Evolutionary conservation across 257 asterid genomes (phyloP).

Genomic region (Catharanthus roseus): DNA sequence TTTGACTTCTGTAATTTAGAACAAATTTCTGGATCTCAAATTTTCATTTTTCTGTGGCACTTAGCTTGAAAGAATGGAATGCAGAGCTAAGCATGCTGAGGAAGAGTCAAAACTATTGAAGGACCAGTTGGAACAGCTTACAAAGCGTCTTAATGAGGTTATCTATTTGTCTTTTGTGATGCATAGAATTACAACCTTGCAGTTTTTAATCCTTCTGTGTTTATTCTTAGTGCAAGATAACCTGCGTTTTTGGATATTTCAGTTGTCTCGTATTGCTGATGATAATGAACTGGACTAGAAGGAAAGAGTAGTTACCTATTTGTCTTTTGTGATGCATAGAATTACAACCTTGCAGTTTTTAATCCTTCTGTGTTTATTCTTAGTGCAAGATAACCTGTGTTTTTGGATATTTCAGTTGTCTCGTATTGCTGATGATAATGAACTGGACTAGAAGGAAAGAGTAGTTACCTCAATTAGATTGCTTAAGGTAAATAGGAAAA

Average conservation of each 20-base stretch:
- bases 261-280: neutral
- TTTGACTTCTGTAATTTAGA: neutral
- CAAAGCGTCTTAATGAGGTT: conserved; percentile 67
- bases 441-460: neutral
- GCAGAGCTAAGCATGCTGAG: conserved; percentile 80
- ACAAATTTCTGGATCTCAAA: conserved; percentile 14
- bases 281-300: neutral
- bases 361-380: neutral
- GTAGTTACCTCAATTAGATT: conserved; percentile 26
- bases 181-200: neutral
- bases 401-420: neutral
- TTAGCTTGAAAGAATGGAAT: conserved; percentile 86
- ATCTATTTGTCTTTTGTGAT: conserved; percentile 10
- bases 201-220: neutral
- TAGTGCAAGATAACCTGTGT: neutral
- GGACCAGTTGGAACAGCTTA: conserved; percentile 60
- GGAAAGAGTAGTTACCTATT: conserved; percentile 27
- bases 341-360: neutral
- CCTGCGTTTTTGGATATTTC: neutral
- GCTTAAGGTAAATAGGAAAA: neutral
- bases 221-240: neutral
- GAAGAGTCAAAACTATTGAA: conserved; percentile 59
- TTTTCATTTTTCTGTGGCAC: conserved; percentile 19
- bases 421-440: neutral
- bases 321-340: neutral